Evolutionary conservation across 2,329 filamentous ascomycete species (phyloP), one percentile per base, ranked within the genome.

Genomic region (Aspergillus fumigatiaffinis): DNA sequence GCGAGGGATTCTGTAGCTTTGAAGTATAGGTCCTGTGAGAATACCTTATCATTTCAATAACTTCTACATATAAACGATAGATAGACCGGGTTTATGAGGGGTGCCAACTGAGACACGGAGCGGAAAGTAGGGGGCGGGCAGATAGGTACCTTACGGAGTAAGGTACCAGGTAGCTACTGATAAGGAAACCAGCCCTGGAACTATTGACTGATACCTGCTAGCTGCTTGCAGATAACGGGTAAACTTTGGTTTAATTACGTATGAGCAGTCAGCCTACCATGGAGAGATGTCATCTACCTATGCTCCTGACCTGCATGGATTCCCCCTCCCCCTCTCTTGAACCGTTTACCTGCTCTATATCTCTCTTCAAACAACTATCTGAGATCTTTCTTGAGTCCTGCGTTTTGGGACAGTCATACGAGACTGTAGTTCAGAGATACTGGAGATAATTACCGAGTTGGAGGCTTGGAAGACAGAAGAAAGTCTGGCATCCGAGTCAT

Each of bases 291-390:
- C 64, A 66, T 63, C 59, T 29, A 29, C 28, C 28, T 51, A 60
- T 59, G 54, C 61, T 66, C 63, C 63, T 65, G 61, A 64, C 64
- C 63, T 64, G 61, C 61, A 55, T 55, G 55, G 49, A 47, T 56
- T 59, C 55, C 59, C 38, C 57, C 60, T 56, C 54, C 55, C 54
- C 62, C 60, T 53, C 56, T 52, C 54, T 41, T 42, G 44, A 53
- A 62, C 58, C 54, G 53, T 57, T 57, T 55, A 48, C 54, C 35
- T 38, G 23, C 25, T 62, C 59, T 55, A 55, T 50, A 23, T 38
- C 44, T 48, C 51, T 56, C 38, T 54, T 52, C 23, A 12, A 47
- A 47, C 44, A 26, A 47, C 44, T 47, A 47, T 25, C 44, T 47
- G 20, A 23, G 2, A 23, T 14, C 10, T 47, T 23, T 23, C 12